Conservation (phyloP, 2,329 filamentous ascomycete genomes). For the Hortaea sp. region DNA sequence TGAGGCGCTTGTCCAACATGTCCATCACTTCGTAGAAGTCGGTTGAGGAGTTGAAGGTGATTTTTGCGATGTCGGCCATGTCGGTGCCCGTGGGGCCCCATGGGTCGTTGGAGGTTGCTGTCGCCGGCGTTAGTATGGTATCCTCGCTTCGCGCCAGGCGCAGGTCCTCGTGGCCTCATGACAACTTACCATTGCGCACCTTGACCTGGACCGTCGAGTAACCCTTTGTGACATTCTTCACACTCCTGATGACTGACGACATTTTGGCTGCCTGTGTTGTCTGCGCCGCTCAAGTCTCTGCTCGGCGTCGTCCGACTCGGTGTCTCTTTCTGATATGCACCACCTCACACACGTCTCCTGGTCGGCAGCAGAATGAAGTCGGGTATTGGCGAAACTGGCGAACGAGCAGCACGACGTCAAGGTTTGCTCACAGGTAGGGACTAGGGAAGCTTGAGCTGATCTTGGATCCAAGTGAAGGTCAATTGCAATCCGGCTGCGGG, state of each 20-base stretch:
- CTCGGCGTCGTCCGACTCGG: background rate
- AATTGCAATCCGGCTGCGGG: background rate
- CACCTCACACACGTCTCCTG: too few relatives aligned
- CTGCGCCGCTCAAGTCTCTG: background rate
- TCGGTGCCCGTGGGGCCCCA: constrained; percentile 97
- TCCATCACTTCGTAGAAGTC: constrained; percentile 99
- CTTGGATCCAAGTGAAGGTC: background rate
- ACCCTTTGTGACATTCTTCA: constrained; percentile 99
- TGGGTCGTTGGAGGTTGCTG: constrained; percentile 96
- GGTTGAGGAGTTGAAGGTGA: constrained; percentile 93
- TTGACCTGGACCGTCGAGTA: constrained; percentile 96
- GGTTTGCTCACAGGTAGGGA: background rate
- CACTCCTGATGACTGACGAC: constrained; percentile 94
- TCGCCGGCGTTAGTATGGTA: constrained; percentile 8
- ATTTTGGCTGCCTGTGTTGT: constrained; percentile 40
- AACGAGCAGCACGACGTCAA: too few relatives aligned
- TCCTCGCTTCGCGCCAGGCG: background rate
- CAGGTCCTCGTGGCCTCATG: background rate
- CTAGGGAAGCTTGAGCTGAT: background rate
- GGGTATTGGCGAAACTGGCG: too few relatives aligned
- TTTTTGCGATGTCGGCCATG: constrained; percentile 96
- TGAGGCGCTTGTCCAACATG: constrained; percentile 96
- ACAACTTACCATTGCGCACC: constrained; percentile 78
- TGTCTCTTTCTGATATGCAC: too few relatives aligned
- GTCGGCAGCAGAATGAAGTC: too few relatives aligned